These are phyloP conservation scores for Fusarium sp. DNA, from an alignment of 2,329 filamentous ascomycete genomes.

Conservation along the genomic window DNA sequence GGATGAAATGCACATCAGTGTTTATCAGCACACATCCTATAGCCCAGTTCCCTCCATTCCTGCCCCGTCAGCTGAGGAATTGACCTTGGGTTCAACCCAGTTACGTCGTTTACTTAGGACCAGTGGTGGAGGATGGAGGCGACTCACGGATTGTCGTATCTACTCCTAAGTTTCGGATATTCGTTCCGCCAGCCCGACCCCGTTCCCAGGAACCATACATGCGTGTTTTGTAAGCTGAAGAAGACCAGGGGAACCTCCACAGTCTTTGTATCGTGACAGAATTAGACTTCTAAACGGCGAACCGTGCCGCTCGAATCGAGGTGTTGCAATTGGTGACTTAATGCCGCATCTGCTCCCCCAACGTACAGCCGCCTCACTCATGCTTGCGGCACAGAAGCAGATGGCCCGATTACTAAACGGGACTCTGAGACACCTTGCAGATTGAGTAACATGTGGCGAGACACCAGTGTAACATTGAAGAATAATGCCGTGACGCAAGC, in stretches of 20 bases:
- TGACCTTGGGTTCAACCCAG: rapidly evolving
- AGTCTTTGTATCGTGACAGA: not conserved
- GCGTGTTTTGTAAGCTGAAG: not conserved
- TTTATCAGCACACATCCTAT: not conserved
- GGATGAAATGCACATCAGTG: not conserved
- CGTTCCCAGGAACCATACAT: not conserved
- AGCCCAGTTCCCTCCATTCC: not conserved
- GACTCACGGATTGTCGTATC: not conserved
- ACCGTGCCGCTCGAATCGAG: not conserved
- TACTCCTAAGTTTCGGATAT: not conserved
- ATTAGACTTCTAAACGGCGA: rapidly evolving
- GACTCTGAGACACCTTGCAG: rapidly evolving
- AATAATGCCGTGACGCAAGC: not conserved
- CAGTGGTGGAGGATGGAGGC: too few relatives aligned
- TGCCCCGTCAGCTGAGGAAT: rapidly evolving
- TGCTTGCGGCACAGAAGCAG: not conserved
- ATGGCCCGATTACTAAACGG: not conserved
- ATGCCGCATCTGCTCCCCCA: not conserved
- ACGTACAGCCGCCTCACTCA: not conserved
- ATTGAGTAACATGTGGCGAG: not conserved
- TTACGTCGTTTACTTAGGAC: rapidly evolving
- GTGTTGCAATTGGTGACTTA: not conserved
- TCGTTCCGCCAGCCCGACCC: not conserved
- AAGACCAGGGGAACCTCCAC: not conserved
- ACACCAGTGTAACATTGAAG: rapidly evolving